phyloP scores from a whole-genome alignment of 2,329 filamentous ascomycete species.

The Corinectria fuckeliana region DNA sequence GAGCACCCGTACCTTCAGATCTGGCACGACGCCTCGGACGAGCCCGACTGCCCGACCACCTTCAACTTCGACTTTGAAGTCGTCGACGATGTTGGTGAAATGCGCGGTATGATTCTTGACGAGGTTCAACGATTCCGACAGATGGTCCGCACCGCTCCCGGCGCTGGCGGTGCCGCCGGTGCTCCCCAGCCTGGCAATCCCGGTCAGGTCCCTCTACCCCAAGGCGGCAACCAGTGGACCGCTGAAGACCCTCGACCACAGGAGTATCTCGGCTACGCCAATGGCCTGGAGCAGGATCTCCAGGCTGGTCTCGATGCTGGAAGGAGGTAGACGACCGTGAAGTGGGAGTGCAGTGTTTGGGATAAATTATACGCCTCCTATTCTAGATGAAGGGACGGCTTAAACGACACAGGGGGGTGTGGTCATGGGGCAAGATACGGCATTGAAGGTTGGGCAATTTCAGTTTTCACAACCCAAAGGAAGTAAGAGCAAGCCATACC shows the following conservation, averaged over 20 bases:
- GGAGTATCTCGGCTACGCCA: slow-evolving; percentile 58
- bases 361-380: slow-evolving; percentile 2
- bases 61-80: slow-evolving; percentile 99
- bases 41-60: slow-evolving; percentile 89
- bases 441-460: slow-evolving; percentile 14
- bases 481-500: slow-evolving; percentile 1
- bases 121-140: slow-evolving; percentile 89
- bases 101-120: slow-evolving; percentile 97
- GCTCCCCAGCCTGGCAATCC: slow-evolving; percentile 45
- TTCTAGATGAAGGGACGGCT: slow-evolving; percentile 13
- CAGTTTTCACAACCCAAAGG: neutral
- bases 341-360: neutral
- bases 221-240: slow-evolving; percentile 60
- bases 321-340: slow-evolving; percentile 27
- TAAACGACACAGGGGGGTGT: neutral
- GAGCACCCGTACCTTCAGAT: slow-evolving; percentile 97
- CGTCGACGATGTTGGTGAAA: slow-evolving; percentile 92
- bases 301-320: slow-evolving; percentile 52
- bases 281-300: slow-evolving; percentile 65
- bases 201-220: slow-evolving; percentile 60
- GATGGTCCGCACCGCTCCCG: slow-evolving; percentile 59
- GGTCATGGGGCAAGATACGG: neutral
- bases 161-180: slow-evolving; percentile 40
- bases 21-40: slow-evolving; percentile 97
- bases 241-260: slow-evolving; percentile 66